Base-by-base conservation (phyloP, 2,329 filamentous ascomycete species). In the Plenodomus lindquistii region DNA sequence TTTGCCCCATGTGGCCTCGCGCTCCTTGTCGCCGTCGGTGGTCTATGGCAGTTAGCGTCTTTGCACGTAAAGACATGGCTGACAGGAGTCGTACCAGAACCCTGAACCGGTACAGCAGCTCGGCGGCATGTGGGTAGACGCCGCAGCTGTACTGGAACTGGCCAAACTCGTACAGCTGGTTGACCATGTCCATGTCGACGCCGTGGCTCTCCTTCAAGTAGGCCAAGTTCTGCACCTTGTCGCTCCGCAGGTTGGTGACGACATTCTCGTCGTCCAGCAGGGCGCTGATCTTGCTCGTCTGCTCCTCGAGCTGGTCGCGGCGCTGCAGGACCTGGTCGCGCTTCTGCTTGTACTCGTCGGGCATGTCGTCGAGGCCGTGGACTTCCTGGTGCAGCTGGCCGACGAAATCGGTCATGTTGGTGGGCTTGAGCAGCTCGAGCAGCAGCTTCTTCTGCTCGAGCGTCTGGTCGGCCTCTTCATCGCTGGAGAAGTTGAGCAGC, bases 351-450 rank as follows among this genome's bases (percentile, higher is more conserved):
- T 92, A 97, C 75, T 97, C 91, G 56, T 87, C 82, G 42, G 94
- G 92, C 45, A 88, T 79, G 54, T 89, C 83, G 52, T 88, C 81
- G 57, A 91, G 84, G 64, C 86, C 82, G 79, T 97, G 85, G 60
- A 99, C 85, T 69, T 97, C 89, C 73, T 89, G 88, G 81, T 96
- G 91, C 61, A 99, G 80, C 68, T 87, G 89, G 69, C 92, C 92
- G 45, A 97, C 90, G 73, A 96, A 99, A 77, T 99, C 94, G 67
- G 88, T 94, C 94, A 99, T 99, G 81, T 97, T 97, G 69, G 94
- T 97, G 74, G 91, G 87, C 79, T 96, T 93, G 63, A 99, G 85
- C 50, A 99, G 85, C 77, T 93, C 87, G 75, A 93, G 96, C 77
- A 96, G 96, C 65, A 91, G 86, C 71, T 88, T 85, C 56, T 87